Evolutionary conservation across 1,284 basidiomycete genomes (phyloP).

Genomic region (Heterobasidion occidentale): DNA sequence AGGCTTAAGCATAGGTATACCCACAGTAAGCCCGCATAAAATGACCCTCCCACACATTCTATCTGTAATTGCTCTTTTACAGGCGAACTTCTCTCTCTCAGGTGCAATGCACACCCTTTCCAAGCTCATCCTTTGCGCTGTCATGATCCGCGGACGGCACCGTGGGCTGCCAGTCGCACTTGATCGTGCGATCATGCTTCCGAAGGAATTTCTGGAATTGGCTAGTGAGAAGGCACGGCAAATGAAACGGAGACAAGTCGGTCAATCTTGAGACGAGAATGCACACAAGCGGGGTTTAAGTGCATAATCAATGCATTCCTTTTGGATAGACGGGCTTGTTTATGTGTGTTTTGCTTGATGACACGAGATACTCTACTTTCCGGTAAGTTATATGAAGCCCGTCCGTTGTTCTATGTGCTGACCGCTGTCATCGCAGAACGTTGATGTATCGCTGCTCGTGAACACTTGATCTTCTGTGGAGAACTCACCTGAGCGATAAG

Average conservation of each 20-base stretch:
- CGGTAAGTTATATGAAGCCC: no score
- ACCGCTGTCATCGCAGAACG: no score
- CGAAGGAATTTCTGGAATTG: conserved; percentile 28
- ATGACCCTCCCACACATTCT: background rate
- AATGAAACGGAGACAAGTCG: background rate
- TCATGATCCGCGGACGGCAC: conserved; percentile 76
- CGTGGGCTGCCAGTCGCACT: conserved; percentile 68
- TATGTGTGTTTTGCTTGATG: no score
- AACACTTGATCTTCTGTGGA: no score
- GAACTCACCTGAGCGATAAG: no score
- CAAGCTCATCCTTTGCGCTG: conserved; percentile 67
- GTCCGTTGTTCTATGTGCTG: no score
- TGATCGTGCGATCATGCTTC: conserved; percentile 54
- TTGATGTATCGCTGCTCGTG: no score
- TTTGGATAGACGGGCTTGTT: no score
- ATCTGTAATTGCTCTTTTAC: background rate
- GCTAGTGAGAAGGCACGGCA: conserved; percentile 6
- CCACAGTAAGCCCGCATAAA: conserved; percentile 29
- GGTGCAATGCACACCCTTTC: conserved; percentile 62
- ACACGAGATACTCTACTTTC: no score
- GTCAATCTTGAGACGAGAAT: no score
- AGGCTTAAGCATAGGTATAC: conserved; percentile 65
- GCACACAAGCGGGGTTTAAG: no score
- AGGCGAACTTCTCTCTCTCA: conserved; percentile 56
- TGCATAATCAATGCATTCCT: no score